Conservation (phyloP, 2,329 filamentous ascomycete genomes). For the Aureobasidium sp. region DNA sequence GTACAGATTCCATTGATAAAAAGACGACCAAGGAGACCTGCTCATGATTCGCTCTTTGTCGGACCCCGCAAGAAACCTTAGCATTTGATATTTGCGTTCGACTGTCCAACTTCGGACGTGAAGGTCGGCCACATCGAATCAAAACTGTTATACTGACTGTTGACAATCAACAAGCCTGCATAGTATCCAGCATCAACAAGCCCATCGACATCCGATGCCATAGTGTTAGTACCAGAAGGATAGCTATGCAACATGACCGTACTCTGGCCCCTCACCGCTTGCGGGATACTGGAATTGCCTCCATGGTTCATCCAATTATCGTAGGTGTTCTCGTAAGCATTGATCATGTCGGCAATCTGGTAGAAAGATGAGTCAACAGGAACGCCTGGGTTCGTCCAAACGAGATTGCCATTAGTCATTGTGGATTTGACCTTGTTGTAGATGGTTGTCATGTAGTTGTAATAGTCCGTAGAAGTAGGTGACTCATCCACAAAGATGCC, state of each 20-base stretch:
- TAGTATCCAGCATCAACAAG: background rate
- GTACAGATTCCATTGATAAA: background rate
- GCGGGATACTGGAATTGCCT: conserved; percentile 16
- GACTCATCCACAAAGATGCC: conserved; percentile 29
- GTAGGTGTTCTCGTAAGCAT: conserved; percentile 20
- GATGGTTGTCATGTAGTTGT: conserved; percentile 21
- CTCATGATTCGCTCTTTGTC: background rate
- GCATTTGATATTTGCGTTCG: background rate
- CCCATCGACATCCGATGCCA: background rate
- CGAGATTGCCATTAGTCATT: conserved; percentile 17
- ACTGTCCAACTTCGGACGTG: background rate
- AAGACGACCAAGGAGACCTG: background rate
- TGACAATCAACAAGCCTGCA: background rate
- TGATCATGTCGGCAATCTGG: conserved; percentile 22
- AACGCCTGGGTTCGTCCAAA: conserved; percentile 23
- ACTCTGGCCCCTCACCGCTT: conserved; percentile 12
- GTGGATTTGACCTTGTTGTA: conserved; percentile 16
- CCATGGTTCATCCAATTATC: conserved; percentile 15
- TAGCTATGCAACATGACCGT: conserved; percentile 21
- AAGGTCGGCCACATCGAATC: conserved; percentile 3
- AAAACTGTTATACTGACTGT: conserved; percentile 5
- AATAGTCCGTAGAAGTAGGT: conserved; percentile 17
- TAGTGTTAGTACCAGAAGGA: background rate
- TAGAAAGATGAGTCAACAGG: conserved; percentile 20
- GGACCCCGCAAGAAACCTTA: background rate